A percentile compares a stretch with the other conserved stretches of the same genome.
These are phyloP conservation scores for Dendrothele bispora DNA, from an alignment of 768 basidiomycete species.

Conservation along the genomic window DNA sequence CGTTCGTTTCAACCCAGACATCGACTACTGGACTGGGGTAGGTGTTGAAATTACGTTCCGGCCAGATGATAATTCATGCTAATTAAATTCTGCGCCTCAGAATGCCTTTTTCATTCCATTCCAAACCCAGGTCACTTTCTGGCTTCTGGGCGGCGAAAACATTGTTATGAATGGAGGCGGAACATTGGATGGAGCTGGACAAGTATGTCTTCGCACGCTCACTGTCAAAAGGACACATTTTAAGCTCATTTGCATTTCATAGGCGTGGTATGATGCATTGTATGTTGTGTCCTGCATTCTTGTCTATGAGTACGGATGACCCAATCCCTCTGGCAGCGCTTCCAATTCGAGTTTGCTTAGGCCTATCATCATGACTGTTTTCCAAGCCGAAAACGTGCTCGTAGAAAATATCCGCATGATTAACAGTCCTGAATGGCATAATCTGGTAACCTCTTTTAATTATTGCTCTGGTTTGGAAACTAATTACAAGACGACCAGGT, in stretches of 20 bases:
- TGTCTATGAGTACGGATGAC: slow-evolving; percentile 22
- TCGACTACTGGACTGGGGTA: slow-evolving; percentile 55
- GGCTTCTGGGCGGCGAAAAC: slow-evolving; percentile 9
- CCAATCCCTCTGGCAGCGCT: slow-evolving; percentile 26
- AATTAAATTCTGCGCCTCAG: too few species aligned
- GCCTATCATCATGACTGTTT: slow-evolving; percentile 57
- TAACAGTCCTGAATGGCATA: slow-evolving; percentile 54
- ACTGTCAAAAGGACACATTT: neutral
- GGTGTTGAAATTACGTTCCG: slow-evolving; percentile 6
- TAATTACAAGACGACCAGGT: slow-evolving; percentile 29
- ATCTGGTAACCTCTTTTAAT: slow-evolving; percentile 33
- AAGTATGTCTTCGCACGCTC: slow-evolving; percentile 33
- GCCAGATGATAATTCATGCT: too few species aligned
- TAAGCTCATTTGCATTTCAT: neutral
- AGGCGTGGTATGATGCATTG: slow-evolving; percentile 61
- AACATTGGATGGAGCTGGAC: slow-evolving; percentile 64
- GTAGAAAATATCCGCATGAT: slow-evolving; percentile 49
- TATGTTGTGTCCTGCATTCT: slow-evolving; percentile 18
- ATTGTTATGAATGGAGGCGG: slow-evolving; percentile 47
- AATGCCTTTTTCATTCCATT: slow-evolving; percentile 6
- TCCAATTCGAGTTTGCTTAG: slow-evolving; percentile 46
- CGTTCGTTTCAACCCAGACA: slow-evolving; percentile 47
- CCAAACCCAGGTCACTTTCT: slow-evolving; percentile 3
- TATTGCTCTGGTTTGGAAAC: neutral
- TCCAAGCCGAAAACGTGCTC: slow-evolving; percentile 46